A percentile compares a stretch with the other conserved stretches of the same genome.
These are phyloP conservation scores for Petunia axillaris DNA, from an alignment of 257 asterid genomes.

Conservation along the genomic window DNA sequence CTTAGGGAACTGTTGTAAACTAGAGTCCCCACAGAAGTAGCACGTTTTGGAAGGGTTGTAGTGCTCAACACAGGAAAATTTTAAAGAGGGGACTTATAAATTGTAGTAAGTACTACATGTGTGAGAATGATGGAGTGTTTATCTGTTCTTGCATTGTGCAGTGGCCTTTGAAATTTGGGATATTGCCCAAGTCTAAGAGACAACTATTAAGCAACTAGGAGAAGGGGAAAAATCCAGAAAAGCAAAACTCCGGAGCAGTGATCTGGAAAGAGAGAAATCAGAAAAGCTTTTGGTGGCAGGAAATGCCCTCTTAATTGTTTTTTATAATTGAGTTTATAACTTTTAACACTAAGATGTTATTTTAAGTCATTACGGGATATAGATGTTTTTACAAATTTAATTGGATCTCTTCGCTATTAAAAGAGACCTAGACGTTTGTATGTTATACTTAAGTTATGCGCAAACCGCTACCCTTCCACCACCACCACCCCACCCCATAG, in stretches of 20 bases:
- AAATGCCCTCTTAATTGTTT: neutral
- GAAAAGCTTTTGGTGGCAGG: neutral
- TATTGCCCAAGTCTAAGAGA: neutral
- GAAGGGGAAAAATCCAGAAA: neutral
- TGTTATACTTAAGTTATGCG: neutral
- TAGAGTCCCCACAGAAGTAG: neutral
- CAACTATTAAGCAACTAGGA: neutral
- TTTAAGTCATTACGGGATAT: neutral
- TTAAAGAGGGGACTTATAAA: neutral
- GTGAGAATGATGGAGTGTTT: neutral
- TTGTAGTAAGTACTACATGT: neutral
- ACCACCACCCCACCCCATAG: neutral
- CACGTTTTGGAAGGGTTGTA: neutral
- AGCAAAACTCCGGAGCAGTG: neutral
- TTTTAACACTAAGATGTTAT: neutral
- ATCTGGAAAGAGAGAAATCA: neutral
- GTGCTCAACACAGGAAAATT: neutral
- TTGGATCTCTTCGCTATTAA: neutral
- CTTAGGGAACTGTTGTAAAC: conserved; percentile 7
- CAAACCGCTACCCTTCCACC: no score
- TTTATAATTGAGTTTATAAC: neutral
- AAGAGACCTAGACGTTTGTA: neutral
- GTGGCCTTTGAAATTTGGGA: neutral
- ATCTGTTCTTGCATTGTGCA: neutral
- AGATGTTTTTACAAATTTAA: neutral